Evolutionary conservation across 2,329 filamentous ascomycete species (phyloP).

Genomic region (Aspergillus transmontanensis): DNA sequence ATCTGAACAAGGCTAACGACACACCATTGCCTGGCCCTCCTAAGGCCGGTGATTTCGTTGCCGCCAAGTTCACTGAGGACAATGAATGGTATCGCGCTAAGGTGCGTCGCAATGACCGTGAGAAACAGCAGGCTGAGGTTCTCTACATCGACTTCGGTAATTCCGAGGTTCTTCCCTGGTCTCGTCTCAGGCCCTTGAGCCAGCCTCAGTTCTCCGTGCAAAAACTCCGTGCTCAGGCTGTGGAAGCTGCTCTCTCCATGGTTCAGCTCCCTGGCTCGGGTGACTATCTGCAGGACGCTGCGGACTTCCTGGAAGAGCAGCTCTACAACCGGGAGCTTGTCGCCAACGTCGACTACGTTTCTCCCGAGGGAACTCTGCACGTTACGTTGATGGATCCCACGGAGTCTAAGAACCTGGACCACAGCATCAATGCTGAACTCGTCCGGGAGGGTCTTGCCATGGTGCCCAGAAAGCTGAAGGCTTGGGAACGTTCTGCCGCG

Average conservation of each 20-base stretch:
- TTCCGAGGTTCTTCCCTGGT: constrained; percentile 84
- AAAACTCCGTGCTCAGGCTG: constrained; percentile 83
- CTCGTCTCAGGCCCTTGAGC: constrained; percentile 76
- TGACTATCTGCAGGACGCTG: constrained; percentile 82
- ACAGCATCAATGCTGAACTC: constrained; percentile 89
- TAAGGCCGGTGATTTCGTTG: constrained; percentile 88
- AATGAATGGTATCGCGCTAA: constrained; percentile 92
- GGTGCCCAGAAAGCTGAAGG: constrained; percentile 88
- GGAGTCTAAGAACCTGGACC: constrained; percentile 61
- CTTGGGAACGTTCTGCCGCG: constrained; percentile 80
- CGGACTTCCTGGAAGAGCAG: constrained; percentile 72
- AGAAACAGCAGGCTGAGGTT: constrained; percentile 85
- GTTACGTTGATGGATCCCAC: constrained; percentile 86
- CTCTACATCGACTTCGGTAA: constrained; percentile 97
- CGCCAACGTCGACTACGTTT: constrained; percentile 85
- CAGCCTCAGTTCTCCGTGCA: constrained; percentile 76
- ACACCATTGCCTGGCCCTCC: constrained; percentile 72
- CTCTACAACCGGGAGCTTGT: constrained; percentile 78
- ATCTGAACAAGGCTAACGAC: constrained; percentile 79
- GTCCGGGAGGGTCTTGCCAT: constrained; percentile 82
- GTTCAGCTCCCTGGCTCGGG: constrained; percentile 80
- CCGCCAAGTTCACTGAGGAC: constrained; percentile 87
- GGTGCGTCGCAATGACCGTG: constrained; percentile 88
- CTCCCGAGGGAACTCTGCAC: constrained; percentile 78
- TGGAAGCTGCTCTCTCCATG: constrained; percentile 84